Base-by-base conservation (phyloP, 1,284 basidiomycete genomes). In the Cystobasidium slooffiae region DNA sequence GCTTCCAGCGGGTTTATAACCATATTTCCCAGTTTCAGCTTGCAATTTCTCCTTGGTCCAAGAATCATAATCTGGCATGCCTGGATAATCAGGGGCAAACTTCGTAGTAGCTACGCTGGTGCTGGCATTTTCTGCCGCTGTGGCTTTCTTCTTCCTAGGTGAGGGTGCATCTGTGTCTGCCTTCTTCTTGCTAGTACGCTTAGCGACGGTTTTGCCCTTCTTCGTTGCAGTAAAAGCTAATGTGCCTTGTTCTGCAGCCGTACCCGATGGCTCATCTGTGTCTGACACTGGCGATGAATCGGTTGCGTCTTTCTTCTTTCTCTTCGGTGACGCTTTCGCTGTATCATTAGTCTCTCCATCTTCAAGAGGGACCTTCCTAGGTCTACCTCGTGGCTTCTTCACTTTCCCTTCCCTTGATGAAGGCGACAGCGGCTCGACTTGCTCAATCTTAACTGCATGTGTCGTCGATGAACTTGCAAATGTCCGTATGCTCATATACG, bases 111-210 rank as follows among this genome's bases (percentile, higher is more conserved):
- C 37, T 18, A 59, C 43, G 43, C 37, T 18, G n/a, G 56, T 41
- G 12, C 43, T 31, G 18, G 31, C n/a, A 43, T 49, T n/a, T 14
- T 4, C 16, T 6, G 20, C 10, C 8, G 56, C 24, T 20, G 46
- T n/a, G 31, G 44, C 61, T 49, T 46, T 63, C 46, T 63, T 63
- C 61, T 49, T 63, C 12, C 22, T 12, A 6, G 61, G 61, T n/a
- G 61, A 63, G 16, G 44, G 43, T 24, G 24, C 9, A 37, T 63
- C 44, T 14, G 61, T n/a, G 18, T 41, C 51, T 20, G 47, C 49
- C 20, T 72, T 62, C 31, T 44, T 43, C 68, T 59, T 80, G 78
- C 51, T 77, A 76, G 56, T 10, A n/a, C 37, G 39, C 43, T 16
- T 18, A 41, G 56, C 16, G 10, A n/a, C 39, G 8, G 56, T 8